Conservation (phyloP, 2,329 filamentous ascomycete genomes). For the Paramyrothecium sp. region DNA sequence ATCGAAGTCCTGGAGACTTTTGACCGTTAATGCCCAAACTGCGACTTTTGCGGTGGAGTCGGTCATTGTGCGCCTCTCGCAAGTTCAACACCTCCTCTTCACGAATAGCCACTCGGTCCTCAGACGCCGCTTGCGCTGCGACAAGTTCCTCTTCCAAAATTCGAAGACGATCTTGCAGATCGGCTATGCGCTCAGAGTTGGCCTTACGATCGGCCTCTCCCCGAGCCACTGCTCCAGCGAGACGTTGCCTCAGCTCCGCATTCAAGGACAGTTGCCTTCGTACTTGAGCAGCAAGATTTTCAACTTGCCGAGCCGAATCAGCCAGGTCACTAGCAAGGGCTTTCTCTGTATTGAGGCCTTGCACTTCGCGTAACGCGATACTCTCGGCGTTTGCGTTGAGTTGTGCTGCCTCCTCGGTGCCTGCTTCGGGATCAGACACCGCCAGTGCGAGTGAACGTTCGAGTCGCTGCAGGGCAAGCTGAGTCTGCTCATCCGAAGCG, state of each 20-base stretch:
- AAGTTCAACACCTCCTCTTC: constrained; percentile 80
- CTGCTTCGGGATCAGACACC: constrained; percentile 70
- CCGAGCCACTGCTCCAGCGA: constrained; percentile 75
- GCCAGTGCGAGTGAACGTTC: constrained; percentile 68
- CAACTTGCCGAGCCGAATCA: constrained; percentile 73
- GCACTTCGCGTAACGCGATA: constrained; percentile 55
- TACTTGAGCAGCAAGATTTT: constrained; percentile 77
- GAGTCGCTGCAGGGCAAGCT: constrained; percentile 61
- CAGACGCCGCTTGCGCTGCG: constrained; percentile 78
- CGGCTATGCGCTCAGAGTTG: constrained; percentile 79
- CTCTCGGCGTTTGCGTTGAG: constrained; percentile 55
- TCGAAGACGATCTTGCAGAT: constrained; percentile 78
- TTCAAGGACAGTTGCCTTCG: constrained; percentile 80
- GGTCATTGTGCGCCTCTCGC: constrained; percentile 72
- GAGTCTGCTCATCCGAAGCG: constrained; percentile 55
- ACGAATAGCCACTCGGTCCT: constrained; percentile 78
- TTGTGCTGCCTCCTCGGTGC: constrained; percentile 55
- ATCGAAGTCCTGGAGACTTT: constrained; percentile 28
- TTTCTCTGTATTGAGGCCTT: constrained; percentile 58
- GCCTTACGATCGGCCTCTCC: constrained; percentile 81
- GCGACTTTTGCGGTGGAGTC: constrained; percentile 72
- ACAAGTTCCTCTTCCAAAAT: constrained; percentile 81
- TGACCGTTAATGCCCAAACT: constrained; percentile 25
- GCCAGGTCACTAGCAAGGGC: constrained; percentile 68
- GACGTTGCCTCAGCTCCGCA: constrained; percentile 68